phyloP scores from a whole-genome alignment of 345 rosid species.

The Citrus trifoliata region DNA sequence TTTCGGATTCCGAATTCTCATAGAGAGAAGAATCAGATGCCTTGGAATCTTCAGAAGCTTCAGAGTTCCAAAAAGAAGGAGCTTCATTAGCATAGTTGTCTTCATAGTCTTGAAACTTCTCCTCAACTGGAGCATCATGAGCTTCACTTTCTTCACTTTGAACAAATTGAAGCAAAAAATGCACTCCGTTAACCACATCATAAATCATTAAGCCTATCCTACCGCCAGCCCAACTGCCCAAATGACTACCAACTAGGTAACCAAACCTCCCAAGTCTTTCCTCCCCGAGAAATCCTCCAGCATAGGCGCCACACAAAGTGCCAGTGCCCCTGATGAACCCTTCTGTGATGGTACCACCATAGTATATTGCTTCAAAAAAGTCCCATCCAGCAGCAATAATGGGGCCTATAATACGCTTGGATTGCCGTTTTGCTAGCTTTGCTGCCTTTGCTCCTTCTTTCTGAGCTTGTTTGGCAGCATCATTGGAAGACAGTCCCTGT shows the following conservation, averaged over 20 bases:
- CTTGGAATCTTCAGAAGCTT: conserved; percentile 2
- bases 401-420: conserved; percentile 86
- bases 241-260: conserved; percentile 81
- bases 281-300: conserved; percentile 76
- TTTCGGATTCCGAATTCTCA: conserved; percentile 15
- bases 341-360: conserved; percentile 79
- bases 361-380: conserved; percentile 90
- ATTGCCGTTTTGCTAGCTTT: conserved; percentile 63
- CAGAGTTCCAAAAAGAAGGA: conserved; percentile 18
- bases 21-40: neutral
- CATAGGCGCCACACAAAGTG: conserved; percentile 84
- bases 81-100: conserved; percentile 21
- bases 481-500: conserved; percentile 58
- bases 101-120: conserved; percentile 8
- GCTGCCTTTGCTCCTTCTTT: conserved; percentile 86
- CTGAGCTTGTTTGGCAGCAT: conserved; percentile 72
- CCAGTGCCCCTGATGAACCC: conserved; percentile 88
- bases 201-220: conserved; percentile 88
- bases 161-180: conserved; percentile 47
- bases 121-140: conserved; percentile 1
- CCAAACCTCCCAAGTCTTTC: conserved; percentile 80
- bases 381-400: conserved; percentile 94
- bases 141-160: conserved; percentile 28
- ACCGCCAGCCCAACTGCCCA: conserved; percentile 99
- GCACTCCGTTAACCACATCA: conserved; percentile 73